A percentile compares a stretch with the other conserved stretches of the same genome.
phyloP scores from a whole-genome alignment of 257 asterid genomes.

The Solanum commersonii region DNA sequence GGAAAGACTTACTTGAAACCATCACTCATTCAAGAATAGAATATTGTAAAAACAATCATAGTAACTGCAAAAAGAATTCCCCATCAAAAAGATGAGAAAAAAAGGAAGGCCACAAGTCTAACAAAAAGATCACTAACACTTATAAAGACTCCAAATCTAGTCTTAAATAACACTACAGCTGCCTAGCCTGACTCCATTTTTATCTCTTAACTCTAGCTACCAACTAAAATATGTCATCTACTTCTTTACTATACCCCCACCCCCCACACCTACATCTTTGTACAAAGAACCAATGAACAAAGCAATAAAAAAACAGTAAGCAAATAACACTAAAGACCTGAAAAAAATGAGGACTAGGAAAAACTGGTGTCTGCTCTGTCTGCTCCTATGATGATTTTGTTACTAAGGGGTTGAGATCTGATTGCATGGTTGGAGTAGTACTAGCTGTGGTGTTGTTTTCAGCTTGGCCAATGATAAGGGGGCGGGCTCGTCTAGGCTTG shows the following conservation, averaged over 20 bases:
- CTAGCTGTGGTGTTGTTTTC: background rate
- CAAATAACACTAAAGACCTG: background rate
- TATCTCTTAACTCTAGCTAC: background rate
- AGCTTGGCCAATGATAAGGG: background rate
- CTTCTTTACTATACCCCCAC: constrained; percentile 2
- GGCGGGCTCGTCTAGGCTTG: background rate
- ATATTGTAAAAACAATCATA: background rate
- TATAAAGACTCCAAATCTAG: constrained; percentile 5
- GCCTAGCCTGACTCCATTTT: constrained; percentile 11
- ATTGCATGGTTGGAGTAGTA: background rate
- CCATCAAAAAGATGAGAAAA: constrained; percentile 3
- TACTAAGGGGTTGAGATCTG: background rate
- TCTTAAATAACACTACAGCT: constrained; percentile 12
- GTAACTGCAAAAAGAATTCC: constrained; percentile 5
- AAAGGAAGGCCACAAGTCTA: background rate
- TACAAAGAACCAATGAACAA: constrained; percentile 40
- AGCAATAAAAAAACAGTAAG: constrained; percentile 9
- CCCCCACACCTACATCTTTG: background rate
- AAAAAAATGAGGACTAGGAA: background rate
- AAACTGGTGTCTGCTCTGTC: background rate
- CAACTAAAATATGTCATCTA: constrained; percentile 18
- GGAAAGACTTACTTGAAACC: background rate
- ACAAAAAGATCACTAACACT: background rate
- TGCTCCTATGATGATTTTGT: background rate
- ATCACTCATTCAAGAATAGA: background rate